A percentile compares a stretch with the other conserved stretches of the same genome.
phyloP scores from a whole-genome alignment of 768 basidiomycete species.

The Royoungia palumana region DNA sequence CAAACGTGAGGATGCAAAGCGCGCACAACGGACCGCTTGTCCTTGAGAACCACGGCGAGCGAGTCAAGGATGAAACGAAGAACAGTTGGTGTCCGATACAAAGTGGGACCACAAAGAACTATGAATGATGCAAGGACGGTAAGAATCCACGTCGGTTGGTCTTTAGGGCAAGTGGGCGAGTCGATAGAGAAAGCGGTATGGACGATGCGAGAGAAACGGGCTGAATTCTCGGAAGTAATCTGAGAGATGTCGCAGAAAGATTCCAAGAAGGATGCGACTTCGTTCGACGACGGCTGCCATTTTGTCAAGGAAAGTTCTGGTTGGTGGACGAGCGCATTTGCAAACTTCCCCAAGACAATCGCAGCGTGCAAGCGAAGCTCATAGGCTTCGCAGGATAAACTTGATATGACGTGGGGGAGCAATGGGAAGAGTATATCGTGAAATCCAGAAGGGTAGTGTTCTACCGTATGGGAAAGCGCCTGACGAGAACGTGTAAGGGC shows the following conservation, averaged over 20 bases:
- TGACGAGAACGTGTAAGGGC: conserved; percentile 9
- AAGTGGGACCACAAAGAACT: conserved; percentile 40
- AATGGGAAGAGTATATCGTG: conserved; percentile 18
- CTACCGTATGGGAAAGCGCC: conserved; percentile 26
- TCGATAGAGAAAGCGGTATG: conserved; percentile 26
- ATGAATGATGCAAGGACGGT: conserved; percentile 45
- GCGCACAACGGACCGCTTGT: conserved; percentile 35
- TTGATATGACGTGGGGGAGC: conserved; percentile 20
- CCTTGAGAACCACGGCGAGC: conserved; percentile 32
- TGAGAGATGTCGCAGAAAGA: conserved; percentile 10
- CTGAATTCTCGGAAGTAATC: background rate
- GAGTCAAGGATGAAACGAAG: conserved; percentile 38
- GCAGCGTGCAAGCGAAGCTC: conserved; percentile 22
- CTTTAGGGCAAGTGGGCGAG: conserved; percentile 14
- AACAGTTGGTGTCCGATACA: conserved; percentile 40
- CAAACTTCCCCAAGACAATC: conserved; percentile 24
- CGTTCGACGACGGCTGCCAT: conserved; percentile 25
- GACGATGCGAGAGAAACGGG: conserved; percentile 28
- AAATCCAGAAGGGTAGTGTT: conserved; percentile 13
- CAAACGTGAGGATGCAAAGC: conserved; percentile 45
- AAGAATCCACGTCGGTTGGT: conserved; percentile 44
- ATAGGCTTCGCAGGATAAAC: conserved; percentile 10
- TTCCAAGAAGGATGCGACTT: conserved; percentile 27
- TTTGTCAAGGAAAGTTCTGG: conserved; percentile 31
- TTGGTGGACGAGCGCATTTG: conserved; percentile 26